phyloP scores from a whole-genome alignment of 345 rosid genomes.

The Theobroma cacao region DNA sequence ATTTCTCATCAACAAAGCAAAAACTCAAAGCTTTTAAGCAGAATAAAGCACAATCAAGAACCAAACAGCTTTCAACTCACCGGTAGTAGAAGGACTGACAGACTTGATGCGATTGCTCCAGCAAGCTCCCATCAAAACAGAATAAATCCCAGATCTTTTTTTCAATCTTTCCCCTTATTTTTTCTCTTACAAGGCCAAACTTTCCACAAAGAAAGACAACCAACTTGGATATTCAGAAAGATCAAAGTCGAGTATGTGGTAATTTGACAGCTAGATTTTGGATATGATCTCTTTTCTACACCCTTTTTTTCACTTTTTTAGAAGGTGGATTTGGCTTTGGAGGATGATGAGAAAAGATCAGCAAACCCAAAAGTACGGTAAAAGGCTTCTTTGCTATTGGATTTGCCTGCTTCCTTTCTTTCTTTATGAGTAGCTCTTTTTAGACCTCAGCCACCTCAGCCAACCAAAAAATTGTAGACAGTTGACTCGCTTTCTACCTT shows the following conservation, averaged over 20 bases:
- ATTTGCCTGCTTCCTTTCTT: neutral
- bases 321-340: neutral
- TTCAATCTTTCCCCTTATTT: neutral
- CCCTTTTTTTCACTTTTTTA: neutral
- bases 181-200: neutral
- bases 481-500: conserved; percentile 28
- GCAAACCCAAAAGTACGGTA: neutral
- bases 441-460: conserved; percentile 24
- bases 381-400: neutral
- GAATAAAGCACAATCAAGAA: neutral
- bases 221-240: neutral
- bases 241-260: neutral
- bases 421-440: conserved; percentile 17
- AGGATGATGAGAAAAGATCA: neutral
- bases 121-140: conserved; percentile 72
- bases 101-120: conserved; percentile 85
- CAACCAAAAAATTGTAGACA: conserved; percentile 17
- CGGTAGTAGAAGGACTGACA: conserved; percentile 65
- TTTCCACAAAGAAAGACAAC: neutral
- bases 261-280: neutral
- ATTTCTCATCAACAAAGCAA: neutral
- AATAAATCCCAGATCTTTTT: conserved; percentile 20
- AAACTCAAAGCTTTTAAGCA: neutral
- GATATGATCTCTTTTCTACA: neutral
- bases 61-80: conserved; percentile 29